Evolutionary conservation across 2,329 filamentous ascomycete species (phyloP).

Genomic region (Epichloe sylvatica): DNA sequence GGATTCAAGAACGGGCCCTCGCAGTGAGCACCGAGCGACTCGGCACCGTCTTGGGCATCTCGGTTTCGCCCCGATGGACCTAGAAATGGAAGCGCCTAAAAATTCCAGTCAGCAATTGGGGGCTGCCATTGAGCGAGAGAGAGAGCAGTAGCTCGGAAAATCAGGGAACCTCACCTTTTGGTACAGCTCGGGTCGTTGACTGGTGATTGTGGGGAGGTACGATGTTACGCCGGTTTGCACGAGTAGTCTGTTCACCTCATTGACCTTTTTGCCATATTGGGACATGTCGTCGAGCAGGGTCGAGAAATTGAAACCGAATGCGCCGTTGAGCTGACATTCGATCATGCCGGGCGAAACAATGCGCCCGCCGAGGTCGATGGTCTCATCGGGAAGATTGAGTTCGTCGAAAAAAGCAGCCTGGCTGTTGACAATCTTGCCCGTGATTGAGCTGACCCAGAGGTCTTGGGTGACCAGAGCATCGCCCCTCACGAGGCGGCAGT

Average conservation of each 20-base stretch:
- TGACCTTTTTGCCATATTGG: slow-evolving; percentile 59
- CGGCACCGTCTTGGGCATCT: slow-evolving; percentile 54
- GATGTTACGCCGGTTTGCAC: slow-evolving; percentile 74
- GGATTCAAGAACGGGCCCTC: slow-evolving; percentile 81
- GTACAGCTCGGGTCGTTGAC: slow-evolving; percentile 69
- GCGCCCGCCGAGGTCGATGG: slow-evolving; percentile 67
- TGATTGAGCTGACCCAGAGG: slow-evolving; percentile 74
- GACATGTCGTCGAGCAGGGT: slow-evolving; percentile 54
- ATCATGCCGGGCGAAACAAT: slow-evolving; percentile 80
- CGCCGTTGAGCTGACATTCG: slow-evolving; percentile 84
- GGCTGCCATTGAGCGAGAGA: neutral
- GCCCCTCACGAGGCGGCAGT: slow-evolving; percentile 63
- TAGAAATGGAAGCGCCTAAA: slow-evolving; percentile 56
- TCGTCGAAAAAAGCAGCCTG: slow-evolving; percentile 56
- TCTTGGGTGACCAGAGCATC: slow-evolving; percentile 58
- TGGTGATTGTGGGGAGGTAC: slow-evolving; percentile 75
- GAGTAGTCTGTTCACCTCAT: slow-evolving; percentile 55
- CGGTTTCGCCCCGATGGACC: slow-evolving; percentile 53
- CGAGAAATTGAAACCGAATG: slow-evolving; percentile 87
- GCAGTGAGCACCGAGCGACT: slow-evolving; percentile 79
- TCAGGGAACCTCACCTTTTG: slow-evolving; percentile 40
- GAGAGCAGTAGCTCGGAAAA: neutral
- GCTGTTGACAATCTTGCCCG: slow-evolving; percentile 67
- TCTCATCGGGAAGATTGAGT: slow-evolving; percentile 53
- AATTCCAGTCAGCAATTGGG: neutral